Percentiles rank a stretch among this genome's conserved stretches.
phyloP scores from a whole-genome alignment of 139 green algal genomes.

The Desmodesmus armatus region DNA sequence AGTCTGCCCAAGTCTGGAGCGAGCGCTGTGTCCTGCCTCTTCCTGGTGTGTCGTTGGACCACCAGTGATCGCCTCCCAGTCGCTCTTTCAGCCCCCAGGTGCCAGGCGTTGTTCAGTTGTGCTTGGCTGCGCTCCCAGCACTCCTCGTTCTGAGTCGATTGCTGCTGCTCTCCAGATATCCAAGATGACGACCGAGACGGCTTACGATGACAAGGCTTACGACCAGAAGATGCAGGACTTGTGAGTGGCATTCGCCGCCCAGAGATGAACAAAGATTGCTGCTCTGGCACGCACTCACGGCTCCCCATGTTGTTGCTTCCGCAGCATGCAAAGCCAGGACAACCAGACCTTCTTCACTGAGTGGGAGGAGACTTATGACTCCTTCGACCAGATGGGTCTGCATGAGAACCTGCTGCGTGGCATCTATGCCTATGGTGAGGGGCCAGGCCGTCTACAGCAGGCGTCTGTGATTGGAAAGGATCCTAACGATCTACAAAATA shows the following conservation, averaged over 20 bases:
- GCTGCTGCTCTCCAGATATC: neutral
- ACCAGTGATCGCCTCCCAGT: conserved; percentile 34
- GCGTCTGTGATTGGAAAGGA: no score
- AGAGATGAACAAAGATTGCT: conserved; percentile 13
- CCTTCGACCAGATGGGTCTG: conserved; percentile 98
- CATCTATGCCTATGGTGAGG: conserved; percentile 98
- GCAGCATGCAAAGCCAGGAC: conserved; percentile 77
- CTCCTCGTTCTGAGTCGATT: neutral
- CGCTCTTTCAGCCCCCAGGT: conserved; percentile 14
- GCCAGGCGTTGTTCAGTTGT: no score
- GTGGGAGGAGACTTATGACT: conserved; percentile 97
- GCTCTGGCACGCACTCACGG: neutral
- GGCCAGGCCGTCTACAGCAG: neutral
- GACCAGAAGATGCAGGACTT: conserved; percentile 73
- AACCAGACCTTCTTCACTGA: conserved; percentile 90
- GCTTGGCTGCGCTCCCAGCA: no score
- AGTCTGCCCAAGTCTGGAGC: no score
- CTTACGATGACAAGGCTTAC: conserved; percentile 68
- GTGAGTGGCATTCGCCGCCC: conserved; percentile 53
- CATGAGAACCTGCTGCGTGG: conserved; percentile 99
- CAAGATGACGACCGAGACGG: conserved; percentile 52
- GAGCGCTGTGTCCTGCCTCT: neutral
- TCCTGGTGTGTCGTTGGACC: conserved; percentile 38
- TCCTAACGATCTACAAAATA: no score
- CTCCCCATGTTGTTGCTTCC: neutral